These are phyloP conservation scores for Gnomoniopsis sp. DNA, from an alignment of 2,329 filamentous ascomycete species.

Conservation along the genomic window DNA sequence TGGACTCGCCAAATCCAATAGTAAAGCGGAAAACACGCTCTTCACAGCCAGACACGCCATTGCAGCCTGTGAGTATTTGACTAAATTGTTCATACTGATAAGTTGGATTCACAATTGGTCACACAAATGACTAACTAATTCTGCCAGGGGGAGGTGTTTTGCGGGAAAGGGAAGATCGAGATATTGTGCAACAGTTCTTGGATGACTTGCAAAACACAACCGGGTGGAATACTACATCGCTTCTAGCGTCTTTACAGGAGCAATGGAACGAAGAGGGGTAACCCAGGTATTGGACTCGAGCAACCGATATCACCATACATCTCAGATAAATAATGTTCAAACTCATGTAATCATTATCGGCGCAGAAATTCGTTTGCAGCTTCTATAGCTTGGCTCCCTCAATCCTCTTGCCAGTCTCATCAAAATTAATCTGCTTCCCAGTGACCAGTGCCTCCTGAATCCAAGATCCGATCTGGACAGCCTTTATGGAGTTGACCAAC, in stretches of 20 bases:
- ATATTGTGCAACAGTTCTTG: background rate
- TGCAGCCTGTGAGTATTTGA: background rate
- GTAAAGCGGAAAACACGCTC: background rate
- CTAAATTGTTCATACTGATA: background rate
- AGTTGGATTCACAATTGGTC: too few species aligned
- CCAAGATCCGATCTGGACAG: constrained; percentile 9
- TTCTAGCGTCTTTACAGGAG: background rate
- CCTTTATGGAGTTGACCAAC: constrained; percentile 6
- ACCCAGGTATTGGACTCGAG: background rate
- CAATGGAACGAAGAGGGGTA: background rate
- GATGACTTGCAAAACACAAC: background rate
- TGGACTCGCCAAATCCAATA: background rate
- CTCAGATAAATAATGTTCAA: too few species aligned
- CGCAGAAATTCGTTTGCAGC: too few species aligned
- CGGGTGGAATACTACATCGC: background rate
- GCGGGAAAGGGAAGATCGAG: background rate
- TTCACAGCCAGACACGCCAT: background rate
- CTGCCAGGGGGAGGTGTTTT: background rate
- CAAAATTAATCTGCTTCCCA: constrained; percentile 13
- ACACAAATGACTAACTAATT: background rate
- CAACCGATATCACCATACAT: too few species aligned
- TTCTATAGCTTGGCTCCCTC: background rate
- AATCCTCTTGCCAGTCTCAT: constrained; percentile 9
- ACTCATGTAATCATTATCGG: too few species aligned
- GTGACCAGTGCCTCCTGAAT: constrained; percentile 13